Percentiles rank a stretch among this genome's conserved stretches.
These are phyloP conservation scores for Pseudonectria buxi DNA, from an alignment of 2,329 filamentous ascomycete species.

Conservation along the genomic window DNA sequence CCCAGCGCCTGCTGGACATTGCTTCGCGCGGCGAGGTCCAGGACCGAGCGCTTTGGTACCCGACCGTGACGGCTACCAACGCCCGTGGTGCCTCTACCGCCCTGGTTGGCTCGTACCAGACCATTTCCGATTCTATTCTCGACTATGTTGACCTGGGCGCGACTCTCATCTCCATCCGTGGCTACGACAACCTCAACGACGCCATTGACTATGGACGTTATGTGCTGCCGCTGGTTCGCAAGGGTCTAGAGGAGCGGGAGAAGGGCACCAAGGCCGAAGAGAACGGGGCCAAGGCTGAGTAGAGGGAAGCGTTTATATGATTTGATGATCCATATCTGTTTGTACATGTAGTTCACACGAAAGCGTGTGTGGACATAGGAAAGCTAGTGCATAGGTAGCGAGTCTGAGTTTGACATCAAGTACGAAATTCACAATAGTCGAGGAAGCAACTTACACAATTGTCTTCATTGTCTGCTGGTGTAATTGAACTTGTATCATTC, in stretches of 20 bases:
- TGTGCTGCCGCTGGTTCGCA: constrained; percentile 44
- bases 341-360: too few relatives aligned
- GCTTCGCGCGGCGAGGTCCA: constrained; percentile 50
- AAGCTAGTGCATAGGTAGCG: too few relatives aligned
- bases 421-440: too few relatives aligned
- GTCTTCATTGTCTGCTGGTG: too few relatives aligned
- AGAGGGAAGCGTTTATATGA: not conserved
- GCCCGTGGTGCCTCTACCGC: constrained; percentile 54
- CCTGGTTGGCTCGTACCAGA: constrained; percentile 48
- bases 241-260: constrained; percentile 24
- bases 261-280: not conserved
- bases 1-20: constrained; percentile 52
- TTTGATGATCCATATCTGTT: not conserved
- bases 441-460: too few relatives aligned
- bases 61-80: constrained; percentile 54
- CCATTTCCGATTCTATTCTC: constrained; percentile 45
- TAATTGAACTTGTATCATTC: too few relatives aligned
- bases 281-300: constrained; percentile 6
- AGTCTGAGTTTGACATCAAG: too few relatives aligned
- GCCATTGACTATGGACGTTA: constrained; percentile 53
- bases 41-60: constrained; percentile 57
- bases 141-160: constrained; percentile 52
- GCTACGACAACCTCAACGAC: constrained; percentile 55
- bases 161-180: constrained; percentile 53
- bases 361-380: too few relatives aligned